phyloP scores from a whole-genome alignment of 441 rosid species.

The Hura crepitans region DNA sequence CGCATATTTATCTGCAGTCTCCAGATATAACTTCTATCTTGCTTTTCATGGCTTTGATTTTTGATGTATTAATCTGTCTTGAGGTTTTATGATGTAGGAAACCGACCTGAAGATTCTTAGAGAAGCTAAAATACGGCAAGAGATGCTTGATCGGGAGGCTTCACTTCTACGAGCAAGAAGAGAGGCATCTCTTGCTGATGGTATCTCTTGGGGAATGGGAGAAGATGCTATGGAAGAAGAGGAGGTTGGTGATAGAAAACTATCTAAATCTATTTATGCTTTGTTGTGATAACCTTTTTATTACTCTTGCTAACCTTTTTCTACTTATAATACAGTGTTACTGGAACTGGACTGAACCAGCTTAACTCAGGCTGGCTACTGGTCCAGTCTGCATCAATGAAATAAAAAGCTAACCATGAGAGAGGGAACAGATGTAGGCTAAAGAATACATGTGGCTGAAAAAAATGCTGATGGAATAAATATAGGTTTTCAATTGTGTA shows the following conservation, averaged over 20 bases:
- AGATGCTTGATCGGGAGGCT: constrained; percentile 68
- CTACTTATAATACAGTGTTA: neutral
- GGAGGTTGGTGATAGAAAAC: constrained; percentile 48
- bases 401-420: too few species aligned
- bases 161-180: constrained; percentile 79
- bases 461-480: too few species aligned
- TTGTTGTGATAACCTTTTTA: neutral
- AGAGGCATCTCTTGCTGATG: constrained; percentile 81
- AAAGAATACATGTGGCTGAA: too few species aligned
- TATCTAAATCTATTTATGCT: constrained; percentile 13
- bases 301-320: neutral
- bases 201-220: constrained; percentile 98
- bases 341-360: too few species aligned
- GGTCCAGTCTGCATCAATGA: too few species aligned
- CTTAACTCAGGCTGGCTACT: too few species aligned
- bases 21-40: neutral
- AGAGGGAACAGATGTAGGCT: too few species aligned
- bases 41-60: neutral
- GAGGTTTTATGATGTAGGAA: constrained; percentile 45
- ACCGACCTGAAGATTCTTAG: constrained; percentile 52
- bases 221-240: constrained; percentile 95
- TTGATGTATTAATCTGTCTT: constrained; percentile 6
- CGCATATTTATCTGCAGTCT: neutral
- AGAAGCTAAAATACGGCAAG: constrained; percentile 56
- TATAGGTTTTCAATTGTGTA: too few species aligned